A percentile compares a stretch with the other conserved stretches of the same genome.
phyloP scores from a whole-genome alignment of 2,329 filamentous ascomycete species.

The Gremmenia infestans region DNA sequence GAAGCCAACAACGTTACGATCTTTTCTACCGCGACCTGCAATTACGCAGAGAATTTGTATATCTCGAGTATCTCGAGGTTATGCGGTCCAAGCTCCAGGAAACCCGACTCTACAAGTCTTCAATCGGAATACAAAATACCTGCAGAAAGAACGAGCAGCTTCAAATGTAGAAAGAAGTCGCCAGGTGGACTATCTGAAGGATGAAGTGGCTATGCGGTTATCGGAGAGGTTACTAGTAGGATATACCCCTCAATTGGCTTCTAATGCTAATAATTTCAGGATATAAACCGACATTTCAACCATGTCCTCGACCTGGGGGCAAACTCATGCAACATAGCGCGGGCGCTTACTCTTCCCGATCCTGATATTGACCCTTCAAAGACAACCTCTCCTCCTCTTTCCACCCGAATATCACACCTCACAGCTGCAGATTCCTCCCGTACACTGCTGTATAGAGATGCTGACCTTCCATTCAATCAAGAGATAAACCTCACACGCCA shows the following conservation, averaged over 20 bases:
- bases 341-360: constrained; percentile 68
- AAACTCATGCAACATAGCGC: constrained; percentile 91
- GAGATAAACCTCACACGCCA: constrained; percentile 67
- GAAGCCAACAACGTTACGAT: constrained; percentile 22
- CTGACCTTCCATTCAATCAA: constrained; percentile 66
- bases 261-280: constrained; percentile 44
- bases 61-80: constrained; percentile 51
- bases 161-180: constrained; percentile 64
- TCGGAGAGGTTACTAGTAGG: constrained; percentile 77
- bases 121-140: constrained; percentile 79
- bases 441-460: constrained; percentile 75
- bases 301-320: constrained; percentile 88
- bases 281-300: constrained; percentile 86
- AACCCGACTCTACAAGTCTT: constrained; percentile 84
- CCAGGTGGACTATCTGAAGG: constrained; percentile 85
- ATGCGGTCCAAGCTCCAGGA: constrained; percentile 74
- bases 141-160: constrained; percentile 86
- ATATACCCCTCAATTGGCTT: constrained; percentile 5
- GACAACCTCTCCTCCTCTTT: constrained; percentile 56
- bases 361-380: constrained; percentile 56
- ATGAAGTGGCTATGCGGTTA: constrained; percentile 81
- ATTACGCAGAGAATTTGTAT: constrained; percentile 15
- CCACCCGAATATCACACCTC: constrained; percentile 66
- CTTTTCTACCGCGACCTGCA: constrained; percentile 19
- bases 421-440: constrained; percentile 78